Base-by-base conservation (phyloP, 768 basidiomycete species). In the Leccinum arenicola region DNA sequence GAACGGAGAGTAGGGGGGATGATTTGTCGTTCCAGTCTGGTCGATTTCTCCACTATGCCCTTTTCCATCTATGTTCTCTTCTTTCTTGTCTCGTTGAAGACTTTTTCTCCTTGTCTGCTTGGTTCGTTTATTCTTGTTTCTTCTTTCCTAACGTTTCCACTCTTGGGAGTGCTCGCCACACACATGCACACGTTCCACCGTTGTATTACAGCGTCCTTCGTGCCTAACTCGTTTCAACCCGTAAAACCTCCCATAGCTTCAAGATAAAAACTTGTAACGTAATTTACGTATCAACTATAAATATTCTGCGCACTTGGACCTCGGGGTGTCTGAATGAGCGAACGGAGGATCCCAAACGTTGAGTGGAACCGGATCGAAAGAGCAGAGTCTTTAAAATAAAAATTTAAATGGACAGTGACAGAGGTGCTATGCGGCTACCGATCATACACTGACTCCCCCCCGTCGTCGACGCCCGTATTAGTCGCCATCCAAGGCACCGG, bases 281-380 rank as follows among this genome's bases (percentile, higher is more conserved):
- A 74, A 65, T 60, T 62, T 72, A 72, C 64, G 57, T 54, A 66
- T 72, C 68, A 72, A 72, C 70, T 72, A 72, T 72, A 68, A 70
- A 70, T 68, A 68, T 61, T 61, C 63, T 57, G 57, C 61, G 56
- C 43, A 50, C 31, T 23, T 50, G 54, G 11, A 55, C 7, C 36
- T 38, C 43, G 4, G 23, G 2, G 19, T 38, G 23, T 38, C 25
- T 25, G 31, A 58, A 25, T 17, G 25, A 36, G 27, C 14, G 8
- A 45, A 14, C 11, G 52, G n/a, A 45, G 10, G 43, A 21, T 14
- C 6, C 47, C 11, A 25, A 48, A 23, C 23, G n/a, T 23, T 19
- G 19, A 33, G 4, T 33, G 33, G 21, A 27, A 50, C 27, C 38
- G 29, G 9, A 9, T 21, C 31, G n/a, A 19, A 8, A 27, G 25